A percentile compares a stretch with the other conserved stretches of the same genome.
phyloP scores from a whole-genome alignment of 352 stramenopile genomes.

The Globisporangium camurandrum region DNA sequence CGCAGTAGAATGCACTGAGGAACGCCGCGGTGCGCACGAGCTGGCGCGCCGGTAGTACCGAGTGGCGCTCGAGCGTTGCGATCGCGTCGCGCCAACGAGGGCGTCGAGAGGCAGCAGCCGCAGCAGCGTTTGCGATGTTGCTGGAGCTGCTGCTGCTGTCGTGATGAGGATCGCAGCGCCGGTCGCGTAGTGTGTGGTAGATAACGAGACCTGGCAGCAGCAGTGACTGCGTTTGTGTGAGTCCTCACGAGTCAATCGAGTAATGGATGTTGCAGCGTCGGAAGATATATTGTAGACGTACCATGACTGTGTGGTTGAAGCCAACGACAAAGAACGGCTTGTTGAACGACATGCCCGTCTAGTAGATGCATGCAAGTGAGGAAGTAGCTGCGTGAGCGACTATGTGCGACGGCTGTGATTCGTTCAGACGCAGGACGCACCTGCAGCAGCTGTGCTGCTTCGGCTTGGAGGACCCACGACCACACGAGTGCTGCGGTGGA shows the following conservation, averaged over 20 bases:
- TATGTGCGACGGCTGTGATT: background rate
- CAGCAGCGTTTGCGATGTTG: slow-evolving; percentile 13
- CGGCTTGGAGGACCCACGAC: slow-evolving; percentile 2
- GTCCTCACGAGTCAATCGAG: background rate
- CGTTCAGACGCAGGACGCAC: background rate
- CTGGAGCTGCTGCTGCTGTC: too few species aligned
- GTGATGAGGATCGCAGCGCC: slow-evolving; percentile 2
- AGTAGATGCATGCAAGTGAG: background rate
- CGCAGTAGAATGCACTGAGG: slow-evolving; percentile 36
- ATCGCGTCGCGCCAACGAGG: slow-evolving; percentile 9
- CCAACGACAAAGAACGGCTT: slow-evolving; percentile 3
- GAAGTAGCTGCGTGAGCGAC: background rate
- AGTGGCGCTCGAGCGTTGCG: slow-evolving; percentile 24
- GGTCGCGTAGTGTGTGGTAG: slow-evolving; percentile 23
- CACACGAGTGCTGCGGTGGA: background rate
- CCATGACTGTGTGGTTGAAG: slow-evolving; percentile 3
- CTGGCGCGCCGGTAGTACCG: slow-evolving; percentile 20
- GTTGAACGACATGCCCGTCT: background rate
- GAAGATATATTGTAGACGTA: background rate
- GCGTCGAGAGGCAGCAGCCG: too few species aligned
- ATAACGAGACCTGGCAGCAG: slow-evolving; percentile 28
- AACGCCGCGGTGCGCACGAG: slow-evolving; percentile 26
- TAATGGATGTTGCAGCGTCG: too few species aligned
- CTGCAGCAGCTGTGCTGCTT: background rate
- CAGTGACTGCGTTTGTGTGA: slow-evolving; percentile 14